A percentile compares a stretch with the other conserved stretches of the same genome.
These are phyloP conservation scores for Imleria badia DNA, from an alignment of 768 basidiomycete genomes.

Conservation along the genomic window DNA sequence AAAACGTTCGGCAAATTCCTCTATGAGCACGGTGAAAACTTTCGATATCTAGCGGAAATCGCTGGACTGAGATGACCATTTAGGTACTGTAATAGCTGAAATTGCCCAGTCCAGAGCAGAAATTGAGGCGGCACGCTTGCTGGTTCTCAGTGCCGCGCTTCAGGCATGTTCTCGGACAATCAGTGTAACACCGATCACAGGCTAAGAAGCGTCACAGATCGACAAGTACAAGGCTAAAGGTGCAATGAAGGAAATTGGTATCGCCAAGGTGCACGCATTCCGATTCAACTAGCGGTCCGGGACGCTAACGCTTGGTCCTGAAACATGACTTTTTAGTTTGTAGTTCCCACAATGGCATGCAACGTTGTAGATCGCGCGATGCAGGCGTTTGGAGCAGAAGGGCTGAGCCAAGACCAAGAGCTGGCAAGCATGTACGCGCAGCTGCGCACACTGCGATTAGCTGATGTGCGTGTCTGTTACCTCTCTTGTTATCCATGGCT, in stretches of 20 bases:
- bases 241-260: slow-evolving; percentile 95
- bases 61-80: background rate
- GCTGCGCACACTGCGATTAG: slow-evolving; percentile 83
- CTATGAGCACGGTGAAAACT: slow-evolving; percentile 76
- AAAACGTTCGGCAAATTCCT: slow-evolving; percentile 95
- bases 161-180: slow-evolving; percentile 47
- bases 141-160: slow-evolving; percentile 89
- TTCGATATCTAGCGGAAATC: background rate
- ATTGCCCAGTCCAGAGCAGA: slow-evolving; percentile 93
- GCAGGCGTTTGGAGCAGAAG: slow-evolving; percentile 96
- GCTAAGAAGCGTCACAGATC: slow-evolving; percentile 51
- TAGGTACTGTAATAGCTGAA: slow-evolving; percentile 86
- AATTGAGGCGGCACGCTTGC: slow-evolving; percentile 82
- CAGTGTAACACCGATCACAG: background rate
- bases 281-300: background rate
- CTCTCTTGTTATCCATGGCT: background rate
- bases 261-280: slow-evolving; percentile 73
- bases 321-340: slow-evolving; percentile 57
- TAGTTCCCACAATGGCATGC: slow-evolving; percentile 89
- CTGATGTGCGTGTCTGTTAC: slow-evolving; percentile 57
- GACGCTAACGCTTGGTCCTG: background rate
- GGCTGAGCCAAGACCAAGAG: slow-evolving; percentile 84
- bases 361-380: slow-evolving; percentile 92
- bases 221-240: slow-evolving; percentile 91
- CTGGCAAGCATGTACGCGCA: slow-evolving; percentile 78